Conservation (phyloP, 140 eudicot genomes). For the Cichorium intybus region DNA sequence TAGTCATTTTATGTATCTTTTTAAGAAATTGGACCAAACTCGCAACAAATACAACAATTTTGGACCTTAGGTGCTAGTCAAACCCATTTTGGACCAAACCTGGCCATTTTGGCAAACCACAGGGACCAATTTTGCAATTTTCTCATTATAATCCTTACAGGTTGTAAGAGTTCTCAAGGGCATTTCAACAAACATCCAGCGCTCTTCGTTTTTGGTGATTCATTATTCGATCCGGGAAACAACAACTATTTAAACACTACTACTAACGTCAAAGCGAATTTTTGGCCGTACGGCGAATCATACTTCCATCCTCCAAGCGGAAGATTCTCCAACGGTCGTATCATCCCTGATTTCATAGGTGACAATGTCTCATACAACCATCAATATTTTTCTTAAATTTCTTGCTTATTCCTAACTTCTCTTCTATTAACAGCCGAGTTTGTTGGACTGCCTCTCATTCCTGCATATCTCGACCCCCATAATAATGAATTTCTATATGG, state of each 20-base stretch:
- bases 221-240: constrained; percentile 41
- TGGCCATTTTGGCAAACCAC: no score
- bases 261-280: constrained; percentile 25
- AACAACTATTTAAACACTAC: constrained; percentile 42
- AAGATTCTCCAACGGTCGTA: constrained; percentile 45
- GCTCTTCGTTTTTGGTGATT: constrained; percentile 40
- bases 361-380: background rate
- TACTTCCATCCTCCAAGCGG: constrained; percentile 33
- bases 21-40: no score
- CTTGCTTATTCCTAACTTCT: no score
- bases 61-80: no score
- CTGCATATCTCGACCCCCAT: constrained; percentile 37
- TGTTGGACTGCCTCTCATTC: constrained; percentile 40
- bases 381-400: background rate
- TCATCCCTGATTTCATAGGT: constrained; percentile 42
- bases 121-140: no score
- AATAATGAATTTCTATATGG: constrained; percentile 29
- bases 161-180: no score
- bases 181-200: constrained; percentile 11
- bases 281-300: constrained; percentile 38
- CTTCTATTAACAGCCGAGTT: constrained; percentile 28
- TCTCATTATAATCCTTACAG: no score
- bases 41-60: no score
- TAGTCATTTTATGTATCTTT: no score
- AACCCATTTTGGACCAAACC: no score